A percentile compares a stretch with the other conserved stretches of the same genome.
These are phyloP conservation scores for Alternaria triticina DNA, from an alignment of 2,329 filamentous ascomycete species.

Conservation along the genomic window DNA sequence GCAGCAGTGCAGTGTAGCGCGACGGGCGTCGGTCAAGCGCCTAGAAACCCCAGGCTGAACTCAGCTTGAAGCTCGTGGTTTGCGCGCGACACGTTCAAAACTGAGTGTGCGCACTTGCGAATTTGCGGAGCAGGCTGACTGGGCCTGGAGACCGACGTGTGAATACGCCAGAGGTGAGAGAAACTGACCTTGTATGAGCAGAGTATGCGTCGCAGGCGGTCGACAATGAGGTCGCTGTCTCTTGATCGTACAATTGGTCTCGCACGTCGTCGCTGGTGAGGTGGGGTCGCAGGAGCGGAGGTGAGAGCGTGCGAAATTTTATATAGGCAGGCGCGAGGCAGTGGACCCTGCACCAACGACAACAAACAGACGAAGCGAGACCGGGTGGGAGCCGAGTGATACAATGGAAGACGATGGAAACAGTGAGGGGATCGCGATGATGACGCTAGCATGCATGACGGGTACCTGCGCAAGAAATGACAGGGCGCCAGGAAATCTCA, in stretches of 20 bases:
- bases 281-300: constrained; percentile 6
- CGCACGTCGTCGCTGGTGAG: constrained; percentile 1
- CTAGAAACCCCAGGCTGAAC: not conserved
- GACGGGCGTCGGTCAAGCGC: not conserved
- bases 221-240: not conserved
- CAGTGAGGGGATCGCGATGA: not conserved
- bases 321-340: constrained; percentile 17
- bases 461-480: constrained; percentile 4
- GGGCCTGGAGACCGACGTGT: not conserved
- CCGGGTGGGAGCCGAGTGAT: not conserved
- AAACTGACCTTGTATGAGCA: constrained; percentile 3
- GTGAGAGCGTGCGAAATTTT: constrained; percentile 4
- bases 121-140: not conserved
- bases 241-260: not conserved
- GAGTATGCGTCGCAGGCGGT: not conserved
- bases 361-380: constrained; percentile 6
- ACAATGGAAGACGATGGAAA: not conserved
- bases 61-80: not conserved
- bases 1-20: constrained; percentile 5
- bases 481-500: not conserved
- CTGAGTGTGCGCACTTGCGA: not conserved
- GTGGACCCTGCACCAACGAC: constrained; percentile 13
- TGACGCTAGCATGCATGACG: not conserved
- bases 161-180: not conserved
- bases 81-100: not conserved